Evolutionary conservation across 164 flowering plant genomes (phyloP).

Genomic region (Stephania japonica): DNA sequence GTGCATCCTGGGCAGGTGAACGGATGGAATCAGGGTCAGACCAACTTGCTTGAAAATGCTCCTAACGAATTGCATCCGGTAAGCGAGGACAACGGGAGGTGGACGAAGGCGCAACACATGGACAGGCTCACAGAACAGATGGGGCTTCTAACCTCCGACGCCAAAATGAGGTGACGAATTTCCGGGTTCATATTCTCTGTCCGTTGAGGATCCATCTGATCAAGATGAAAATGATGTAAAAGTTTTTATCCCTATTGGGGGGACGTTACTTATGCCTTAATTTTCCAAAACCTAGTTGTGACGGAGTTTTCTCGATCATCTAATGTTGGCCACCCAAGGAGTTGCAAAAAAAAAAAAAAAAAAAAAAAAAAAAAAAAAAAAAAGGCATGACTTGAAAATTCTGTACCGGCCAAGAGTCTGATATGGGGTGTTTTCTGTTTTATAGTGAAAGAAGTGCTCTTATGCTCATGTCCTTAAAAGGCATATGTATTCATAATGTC

Average conservation of each 20-base stretch:
- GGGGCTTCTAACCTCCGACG: slow-evolving; percentile 65
- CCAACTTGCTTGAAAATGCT: not conserved
- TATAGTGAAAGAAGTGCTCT: not conserved
- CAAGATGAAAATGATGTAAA: not conserved
- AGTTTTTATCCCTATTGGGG: not conserved
- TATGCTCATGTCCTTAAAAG: not conserved
- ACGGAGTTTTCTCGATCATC: not conserved
- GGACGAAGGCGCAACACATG: slow-evolving; percentile 52
- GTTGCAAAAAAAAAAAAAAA: no score
- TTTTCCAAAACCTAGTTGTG: not conserved
- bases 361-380: no score
- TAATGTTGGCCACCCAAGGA: not conserved
- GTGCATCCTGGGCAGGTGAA: slow-evolving; percentile 31
- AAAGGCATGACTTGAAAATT: no score
- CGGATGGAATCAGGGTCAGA: slow-evolving; percentile 47
- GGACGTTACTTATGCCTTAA: not conserved
- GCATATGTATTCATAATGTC: not conserved
- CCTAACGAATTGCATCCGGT: not conserved
- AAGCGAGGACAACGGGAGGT: slow-evolving; percentile 19
- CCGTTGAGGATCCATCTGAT: not conserved
- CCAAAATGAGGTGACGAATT: slow-evolving; percentile 20
- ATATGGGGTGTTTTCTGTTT: not conserved
- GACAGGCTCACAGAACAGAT: slow-evolving; percentile 75
- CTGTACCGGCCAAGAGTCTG: not conserved
- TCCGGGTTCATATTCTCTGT: slow-evolving; percentile 19